A percentile compares a stretch with the other conserved stretches of the same genome.
These are phyloP conservation scores for Ganoderma leucocontextum DNA, from an alignment of 1,284 basidiomycete species.

Conservation along the genomic window DNA sequence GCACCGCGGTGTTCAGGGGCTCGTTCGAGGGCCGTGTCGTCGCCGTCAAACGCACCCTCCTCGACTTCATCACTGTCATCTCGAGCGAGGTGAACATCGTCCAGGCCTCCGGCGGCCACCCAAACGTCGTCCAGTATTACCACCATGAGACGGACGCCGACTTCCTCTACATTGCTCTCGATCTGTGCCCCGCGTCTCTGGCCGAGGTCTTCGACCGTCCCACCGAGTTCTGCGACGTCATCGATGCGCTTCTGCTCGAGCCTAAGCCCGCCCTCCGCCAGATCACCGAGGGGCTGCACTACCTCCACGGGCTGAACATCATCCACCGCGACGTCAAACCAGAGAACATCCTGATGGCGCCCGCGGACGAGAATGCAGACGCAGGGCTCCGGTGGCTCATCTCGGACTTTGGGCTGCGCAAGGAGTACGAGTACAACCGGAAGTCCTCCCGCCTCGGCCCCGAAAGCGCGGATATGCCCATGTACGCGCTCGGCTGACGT, in stretches of 20 bases:
- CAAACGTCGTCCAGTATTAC: conserved; percentile 98
- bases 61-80: conserved; percentile 95
- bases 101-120: conserved; percentile 97
- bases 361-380: conserved; percentile 52
- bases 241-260: conserved; percentile 66
- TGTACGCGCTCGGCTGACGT: conserved; percentile 93
- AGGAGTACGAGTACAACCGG: conserved; percentile 92
- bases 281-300: conserved; percentile 87
- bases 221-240: conserved; percentile 73
- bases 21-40: conserved; percentile 95
- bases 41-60: conserved; percentile 94
- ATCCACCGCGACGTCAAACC: conserved; percentile 99
- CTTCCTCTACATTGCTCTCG: conserved; percentile 97
- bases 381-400: conserved; percentile 86
- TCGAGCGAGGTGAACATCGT: conserved; percentile 94
- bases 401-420: conserved; percentile 95
- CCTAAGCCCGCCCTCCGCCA: conserved; percentile 90
- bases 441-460: conserved; percentile 80
- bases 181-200: conserved; percentile 94
- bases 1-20: conserved; percentile 94
- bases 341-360: conserved; percentile 92
- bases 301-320: conserved; percentile 94
- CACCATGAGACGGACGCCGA: conserved; percentile 94
- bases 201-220: conserved; percentile 93
- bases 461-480: conserved; percentile 84